These are phyloP conservation scores for Dendrocalamus latiflorus DNA, from an alignment of 202 grass and related monocot genomes.

Conservation along the genomic window DNA sequence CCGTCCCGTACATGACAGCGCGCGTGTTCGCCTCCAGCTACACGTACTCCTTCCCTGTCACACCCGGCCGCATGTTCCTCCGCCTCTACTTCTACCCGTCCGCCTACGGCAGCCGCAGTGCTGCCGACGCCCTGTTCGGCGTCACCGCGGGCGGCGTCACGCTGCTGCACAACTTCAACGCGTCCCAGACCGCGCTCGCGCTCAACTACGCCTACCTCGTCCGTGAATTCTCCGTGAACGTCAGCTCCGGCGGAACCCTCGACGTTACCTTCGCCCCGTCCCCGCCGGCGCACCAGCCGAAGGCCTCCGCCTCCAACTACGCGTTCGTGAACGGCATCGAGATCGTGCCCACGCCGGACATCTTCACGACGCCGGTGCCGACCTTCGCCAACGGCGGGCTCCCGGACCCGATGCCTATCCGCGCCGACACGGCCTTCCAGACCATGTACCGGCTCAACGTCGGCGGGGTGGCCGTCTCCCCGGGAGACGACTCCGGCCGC, in stretches of 20 bases:
- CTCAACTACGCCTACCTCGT: slow-evolving; percentile 39
- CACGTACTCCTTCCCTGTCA: slow-evolving; percentile 59
- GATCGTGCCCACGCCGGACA: slow-evolving; percentile 41
- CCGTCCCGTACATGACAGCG: slow-evolving; percentile 48
- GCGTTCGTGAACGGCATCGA: slow-evolving; percentile 91
- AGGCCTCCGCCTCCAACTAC: slow-evolving; percentile 4
- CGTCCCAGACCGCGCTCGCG: slow-evolving; percentile 34
- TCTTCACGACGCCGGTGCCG: slow-evolving; percentile 5
- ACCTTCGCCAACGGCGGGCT: slow-evolving; percentile 21
- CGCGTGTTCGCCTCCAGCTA: slow-evolving; percentile 49
- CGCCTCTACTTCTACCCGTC: slow-evolving; percentile 79
- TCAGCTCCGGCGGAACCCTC: slow-evolving; percentile 15
- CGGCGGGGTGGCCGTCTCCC: slow-evolving; percentile 29
- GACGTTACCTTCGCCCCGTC: slow-evolving; percentile 67
- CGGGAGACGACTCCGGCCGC: slow-evolving; percentile 28
- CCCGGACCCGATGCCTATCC: neutral
- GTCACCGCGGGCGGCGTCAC: slow-evolving; percentile 43
- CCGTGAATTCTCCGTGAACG: slow-evolving; percentile 60
- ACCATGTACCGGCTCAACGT: slow-evolving; percentile 82
- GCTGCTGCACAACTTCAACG: slow-evolving; percentile 66
- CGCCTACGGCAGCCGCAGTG: slow-evolving; percentile 22
- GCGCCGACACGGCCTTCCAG: slow-evolving; percentile 45
- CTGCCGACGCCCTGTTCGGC: slow-evolving; percentile 40
- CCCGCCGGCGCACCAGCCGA: neutral
- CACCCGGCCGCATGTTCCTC: slow-evolving; percentile 54